Conservation (phyloP, 495 filamentous ascomycete species). For the Bacidia rubella region DNA sequence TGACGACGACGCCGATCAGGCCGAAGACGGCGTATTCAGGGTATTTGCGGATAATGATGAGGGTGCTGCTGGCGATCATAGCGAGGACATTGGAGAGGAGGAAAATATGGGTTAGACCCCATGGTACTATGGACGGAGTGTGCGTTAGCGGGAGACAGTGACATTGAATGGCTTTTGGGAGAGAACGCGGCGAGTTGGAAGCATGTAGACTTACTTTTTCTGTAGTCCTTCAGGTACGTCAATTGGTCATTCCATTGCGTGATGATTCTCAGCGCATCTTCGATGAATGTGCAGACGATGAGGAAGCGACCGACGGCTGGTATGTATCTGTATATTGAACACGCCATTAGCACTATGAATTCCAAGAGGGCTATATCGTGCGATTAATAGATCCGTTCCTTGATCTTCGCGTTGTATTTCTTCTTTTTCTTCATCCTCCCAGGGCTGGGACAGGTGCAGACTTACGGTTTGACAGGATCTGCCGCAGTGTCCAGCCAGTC, state of each 20-base stretch:
- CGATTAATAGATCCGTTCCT: too few relatives aligned
- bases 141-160: neutral
- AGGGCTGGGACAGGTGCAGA: constrained; percentile 16
- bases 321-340: constrained; percentile 50
- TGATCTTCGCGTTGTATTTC: neutral
- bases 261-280: constrained; percentile 89
- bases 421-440: neutral
- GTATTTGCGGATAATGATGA: constrained; percentile 84
- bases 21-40: constrained; percentile 85
- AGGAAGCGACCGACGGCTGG: constrained; percentile 92
- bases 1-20: constrained; percentile 78
- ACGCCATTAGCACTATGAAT: constrained; percentile 7
- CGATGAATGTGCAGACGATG: constrained; percentile 96
- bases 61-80: constrained; percentile 67
- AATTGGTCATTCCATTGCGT: constrained; percentile 98
- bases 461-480: constrained; percentile 93
- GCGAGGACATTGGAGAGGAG: constrained; percentile 80
- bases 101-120: constrained; percentile 85
- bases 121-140: constrained; percentile 48
- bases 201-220: constrained; percentile 56
- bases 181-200: neutral
- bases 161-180: neutral
- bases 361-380: neutral
- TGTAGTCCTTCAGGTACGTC: constrained; percentile 79
- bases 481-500: constrained; percentile 79